Evolutionary conservation across 2,329 filamentous ascomycete species (phyloP), one percentile per base, ranked within the genome.

Genomic region (Aspergillus udagawae): DNA sequence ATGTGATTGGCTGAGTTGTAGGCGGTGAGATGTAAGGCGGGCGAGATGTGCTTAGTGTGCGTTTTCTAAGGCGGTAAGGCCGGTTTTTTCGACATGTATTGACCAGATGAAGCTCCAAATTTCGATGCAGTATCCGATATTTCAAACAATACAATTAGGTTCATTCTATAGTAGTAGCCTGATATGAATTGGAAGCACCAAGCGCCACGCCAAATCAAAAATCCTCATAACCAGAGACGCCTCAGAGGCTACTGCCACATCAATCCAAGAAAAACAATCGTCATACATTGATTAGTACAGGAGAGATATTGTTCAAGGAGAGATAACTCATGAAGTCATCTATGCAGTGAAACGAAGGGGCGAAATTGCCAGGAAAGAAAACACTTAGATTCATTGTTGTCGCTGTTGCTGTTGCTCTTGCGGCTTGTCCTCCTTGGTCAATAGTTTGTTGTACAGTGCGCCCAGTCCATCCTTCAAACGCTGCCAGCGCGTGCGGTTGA

Each of bases 401-500:
- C 42, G 32, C n/a, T 38, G 38, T 57, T 53, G 21, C 23, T n/a
- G n/a, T 32, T 47, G 32, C n/a, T 38, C 42, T 57, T 53, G 17
- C 56, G 44, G 41, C 45, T 55, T 51, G 25, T 56, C 54, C 8
- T 53, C 25, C 42, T 58, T 62, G 12, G 62, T 62, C 49, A 65
- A 67, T 6, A 67, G 27, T 54, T 61, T 59, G 20, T 63, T 63
- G 27, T 66, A 69, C 20, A 64, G 28, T 10, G 56, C 65, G 17
- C 51, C 50, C 10, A 70, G 23, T 8, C 52, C 55, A 51, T 76
- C 73, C 54, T 72, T 72, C 53, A 77, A 77, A 63, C 80, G 83
- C 78, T 95, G 89, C 91, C 91, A 97, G 55, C 78, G 81, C 52
- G 85, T 90, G 52, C 91, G 85, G 79, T 97, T 97, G 60, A 97